phyloP scores from a whole-genome alignment of 441 rosid species.

The Biscutella auriculata region DNA sequence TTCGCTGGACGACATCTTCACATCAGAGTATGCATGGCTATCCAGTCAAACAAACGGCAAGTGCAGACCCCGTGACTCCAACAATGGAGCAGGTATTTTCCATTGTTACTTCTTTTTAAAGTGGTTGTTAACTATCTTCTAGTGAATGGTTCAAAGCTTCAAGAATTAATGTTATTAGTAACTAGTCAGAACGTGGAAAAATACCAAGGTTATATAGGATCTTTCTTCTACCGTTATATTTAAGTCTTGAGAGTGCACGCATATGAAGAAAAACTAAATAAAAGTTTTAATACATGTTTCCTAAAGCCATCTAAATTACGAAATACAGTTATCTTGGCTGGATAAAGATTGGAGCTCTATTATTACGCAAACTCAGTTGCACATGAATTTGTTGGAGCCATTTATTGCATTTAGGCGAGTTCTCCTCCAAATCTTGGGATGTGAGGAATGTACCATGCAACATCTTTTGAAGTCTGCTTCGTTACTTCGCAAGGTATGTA shows the following conservation, averaged over 20 bases:
- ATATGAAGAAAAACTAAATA: too few species aligned
- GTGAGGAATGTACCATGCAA: slow-evolving; percentile 45
- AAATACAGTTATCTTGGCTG: slow-evolving; percentile 62
- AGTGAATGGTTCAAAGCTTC: slow-evolving; percentile 11
- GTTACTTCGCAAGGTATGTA: slow-evolving; percentile 76
- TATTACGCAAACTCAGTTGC: slow-evolving; percentile 61
- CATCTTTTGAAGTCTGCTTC: slow-evolving; percentile 93
- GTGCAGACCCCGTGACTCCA: slow-evolving; percentile 53
- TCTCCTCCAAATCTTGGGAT: slow-evolving; percentile 71
- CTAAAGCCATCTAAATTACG: too few species aligned
- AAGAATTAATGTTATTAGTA: slow-evolving; percentile 3
- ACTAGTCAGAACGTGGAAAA: not conserved
- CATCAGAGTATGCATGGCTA: slow-evolving; percentile 27
- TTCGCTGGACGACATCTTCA: slow-evolving; percentile 61
- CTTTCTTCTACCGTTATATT: not conserved
- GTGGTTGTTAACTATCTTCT: slow-evolving; percentile 3
- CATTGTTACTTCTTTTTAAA: not conserved
- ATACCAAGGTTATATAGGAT: not conserved
- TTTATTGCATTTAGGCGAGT: slow-evolving; percentile 85
- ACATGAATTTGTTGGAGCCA: slow-evolving; percentile 92
- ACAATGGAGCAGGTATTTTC: slow-evolving; percentile 53
- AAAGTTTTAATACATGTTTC: too few species aligned
- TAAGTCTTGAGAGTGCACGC: slow-evolving; percentile 8
- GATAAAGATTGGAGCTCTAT: slow-evolving; percentile 67
- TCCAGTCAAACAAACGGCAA: slow-evolving; percentile 32